A percentile compares a stretch with the other conserved stretches of the same genome.
These are phyloP conservation scores for Zostera marina DNA, from an alignment of 116 monocot species.

Conservation along the genomic window DNA sequence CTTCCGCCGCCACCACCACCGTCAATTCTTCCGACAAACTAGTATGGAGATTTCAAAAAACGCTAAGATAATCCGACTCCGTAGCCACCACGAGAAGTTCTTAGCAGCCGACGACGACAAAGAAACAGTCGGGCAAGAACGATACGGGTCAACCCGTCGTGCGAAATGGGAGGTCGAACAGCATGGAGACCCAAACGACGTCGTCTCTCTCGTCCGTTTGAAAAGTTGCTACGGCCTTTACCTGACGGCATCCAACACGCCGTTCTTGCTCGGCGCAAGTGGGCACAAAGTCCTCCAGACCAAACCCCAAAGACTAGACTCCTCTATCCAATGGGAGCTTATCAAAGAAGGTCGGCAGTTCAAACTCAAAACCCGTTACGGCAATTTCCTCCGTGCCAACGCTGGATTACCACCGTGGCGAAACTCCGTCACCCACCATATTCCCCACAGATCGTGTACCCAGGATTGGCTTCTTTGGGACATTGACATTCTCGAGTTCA, in stretches of 20 bases:
- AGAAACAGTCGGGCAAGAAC: conserved; percentile 53
- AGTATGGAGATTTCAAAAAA: conserved; percentile 57
- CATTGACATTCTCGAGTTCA: conserved; percentile 19
- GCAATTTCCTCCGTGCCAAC: conserved; percentile 64
- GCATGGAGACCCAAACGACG: conserved; percentile 6
- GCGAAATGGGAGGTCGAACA: conserved; percentile 56
- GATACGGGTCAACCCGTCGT: conserved; percentile 23
- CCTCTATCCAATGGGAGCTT: conserved; percentile 88
- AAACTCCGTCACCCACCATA: conserved; percentile 78
- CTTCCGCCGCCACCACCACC: no score
- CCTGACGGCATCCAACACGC: conserved; percentile 69
- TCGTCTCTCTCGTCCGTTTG: conserved; percentile 20
- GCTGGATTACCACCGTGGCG: conserved; percentile 69
- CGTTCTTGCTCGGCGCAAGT: conserved; percentile 60
- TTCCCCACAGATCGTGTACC: conserved; percentile 42
- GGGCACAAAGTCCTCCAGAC: conserved; percentile 72
- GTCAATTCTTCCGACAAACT: no score
- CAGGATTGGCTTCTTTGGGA: conserved; percentile 90
- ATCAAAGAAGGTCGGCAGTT: conserved; percentile 44
- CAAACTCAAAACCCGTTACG: conserved; percentile 59
- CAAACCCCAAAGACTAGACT: conserved; percentile 46
- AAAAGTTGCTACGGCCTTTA: conserved; percentile 41
- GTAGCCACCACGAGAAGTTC: conserved; percentile 23
- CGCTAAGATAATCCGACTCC: conserved; percentile 13
- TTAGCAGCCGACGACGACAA: conserved; percentile 67